Conservation (phyloP, 306 rosid species). For the Begonia masoniana region DNA sequence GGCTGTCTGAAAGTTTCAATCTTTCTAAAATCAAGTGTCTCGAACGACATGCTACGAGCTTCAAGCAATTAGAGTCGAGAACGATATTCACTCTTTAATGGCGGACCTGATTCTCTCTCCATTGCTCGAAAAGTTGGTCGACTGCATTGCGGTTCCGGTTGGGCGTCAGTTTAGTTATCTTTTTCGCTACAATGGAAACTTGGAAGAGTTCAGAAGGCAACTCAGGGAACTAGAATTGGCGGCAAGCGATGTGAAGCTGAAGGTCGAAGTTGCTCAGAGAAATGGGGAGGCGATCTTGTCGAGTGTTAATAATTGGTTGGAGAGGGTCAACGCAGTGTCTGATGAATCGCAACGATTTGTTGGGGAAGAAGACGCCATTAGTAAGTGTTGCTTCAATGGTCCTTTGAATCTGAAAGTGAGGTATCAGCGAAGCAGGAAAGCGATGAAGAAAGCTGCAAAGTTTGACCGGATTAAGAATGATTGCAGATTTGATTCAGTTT, state of each 20-base stretch:
- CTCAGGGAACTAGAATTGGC: not conserved
- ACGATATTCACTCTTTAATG: too few species aligned
- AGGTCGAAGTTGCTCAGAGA: not conserved
- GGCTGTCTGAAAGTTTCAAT: too few species aligned
- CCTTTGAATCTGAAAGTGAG: not conserved
- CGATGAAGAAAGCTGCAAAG: not conserved
- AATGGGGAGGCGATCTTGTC: not conserved
- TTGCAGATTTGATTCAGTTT: not conserved
- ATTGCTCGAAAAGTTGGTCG: too few species aligned
- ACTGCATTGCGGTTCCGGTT: too few species aligned
- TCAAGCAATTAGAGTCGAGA: too few species aligned
- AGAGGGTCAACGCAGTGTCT: not conserved
- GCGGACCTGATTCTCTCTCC: too few species aligned
- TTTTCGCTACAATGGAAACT: not conserved
- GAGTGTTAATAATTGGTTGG: not conserved
- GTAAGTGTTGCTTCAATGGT: not conserved
- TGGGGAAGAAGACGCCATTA: not conserved
- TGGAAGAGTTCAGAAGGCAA: not conserved
- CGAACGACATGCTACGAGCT: too few species aligned
- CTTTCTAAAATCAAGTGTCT: too few species aligned
- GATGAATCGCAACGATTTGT: not conserved
- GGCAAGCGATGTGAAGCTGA: not conserved
- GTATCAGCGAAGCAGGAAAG: constrained; percentile 1
- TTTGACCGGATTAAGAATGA: not conserved
- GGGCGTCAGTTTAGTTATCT: not conserved